phyloP scores from a whole-genome alignment of 345 rosid genomes.

The Brassica incana region DNA sequence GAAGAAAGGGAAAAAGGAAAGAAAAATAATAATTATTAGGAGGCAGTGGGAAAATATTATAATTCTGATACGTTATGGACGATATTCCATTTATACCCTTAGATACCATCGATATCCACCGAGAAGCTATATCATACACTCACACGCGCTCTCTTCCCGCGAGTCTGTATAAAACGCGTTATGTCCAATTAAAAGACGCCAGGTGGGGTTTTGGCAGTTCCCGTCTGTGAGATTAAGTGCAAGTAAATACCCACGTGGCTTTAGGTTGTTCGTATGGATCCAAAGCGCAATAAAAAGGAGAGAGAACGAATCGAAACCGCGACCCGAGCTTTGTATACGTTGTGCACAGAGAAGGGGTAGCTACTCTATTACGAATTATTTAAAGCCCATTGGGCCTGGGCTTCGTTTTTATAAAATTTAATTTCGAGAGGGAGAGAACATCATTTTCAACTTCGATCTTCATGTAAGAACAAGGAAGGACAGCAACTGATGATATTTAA shows the following conservation, averaged over 20 bases:
- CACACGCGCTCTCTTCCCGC: constrained; percentile 26
- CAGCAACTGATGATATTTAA: no score
- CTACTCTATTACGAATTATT: neutral
- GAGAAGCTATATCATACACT: constrained; percentile 5
- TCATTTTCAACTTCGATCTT: neutral
- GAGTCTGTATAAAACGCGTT: neutral
- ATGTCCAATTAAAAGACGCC: neutral
- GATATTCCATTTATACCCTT: constrained; percentile 20
- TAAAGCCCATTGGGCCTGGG: neutral
- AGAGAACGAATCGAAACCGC: constrained; percentile 17
- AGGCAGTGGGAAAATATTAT: constrained; percentile 29
- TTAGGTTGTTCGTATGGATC: constrained; percentile 13
- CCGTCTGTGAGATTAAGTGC: constrained; percentile 9
- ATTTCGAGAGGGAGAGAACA: neutral
- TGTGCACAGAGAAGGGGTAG: neutral
- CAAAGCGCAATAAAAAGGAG: neutral
- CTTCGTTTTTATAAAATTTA: neutral
- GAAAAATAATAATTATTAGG: neutral
- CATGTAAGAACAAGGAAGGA: no score
- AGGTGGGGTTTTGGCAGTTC: neutral
- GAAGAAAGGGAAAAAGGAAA: neutral
- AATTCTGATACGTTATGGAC: constrained; percentile 29
- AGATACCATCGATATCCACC: neutral
- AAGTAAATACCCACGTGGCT: constrained; percentile 32
- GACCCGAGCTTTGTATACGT: constrained; percentile 15